Evolutionary conservation across 345 rosid species (phyloP).

Genomic region (Euphorbia lathyris): DNA sequence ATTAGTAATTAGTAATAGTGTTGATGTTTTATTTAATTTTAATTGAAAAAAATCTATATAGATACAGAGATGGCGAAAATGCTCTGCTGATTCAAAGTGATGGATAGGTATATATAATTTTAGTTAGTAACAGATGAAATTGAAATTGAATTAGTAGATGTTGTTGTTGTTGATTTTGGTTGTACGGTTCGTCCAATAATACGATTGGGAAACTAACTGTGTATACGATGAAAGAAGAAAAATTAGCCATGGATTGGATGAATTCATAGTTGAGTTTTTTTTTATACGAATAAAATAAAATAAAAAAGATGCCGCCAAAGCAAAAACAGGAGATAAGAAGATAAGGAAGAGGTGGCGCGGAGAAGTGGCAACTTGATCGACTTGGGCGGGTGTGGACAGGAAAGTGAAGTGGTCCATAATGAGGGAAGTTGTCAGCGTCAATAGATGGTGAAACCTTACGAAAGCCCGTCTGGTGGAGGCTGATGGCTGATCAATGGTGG

Average conservation of each 20-base stretch:
- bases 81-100: no score
- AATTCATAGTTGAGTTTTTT: no score
- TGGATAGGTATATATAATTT: no score
- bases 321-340: slow-evolving; percentile 29
- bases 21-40: not conserved
- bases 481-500: slow-evolving; percentile 33
- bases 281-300: not conserved
- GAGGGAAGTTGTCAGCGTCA: slow-evolving; percentile 33
- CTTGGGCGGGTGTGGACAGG: slow-evolving; percentile 31
- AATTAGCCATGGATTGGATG: no score
- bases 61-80: not conserved
- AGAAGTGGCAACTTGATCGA: slow-evolving; percentile 19
- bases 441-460: slow-evolving; percentile 33
- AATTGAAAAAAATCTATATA: no score
- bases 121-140: no score
- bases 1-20: not conserved
- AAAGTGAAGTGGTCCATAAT: slow-evolving; percentile 23
- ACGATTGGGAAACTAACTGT: no score
- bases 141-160: no score
- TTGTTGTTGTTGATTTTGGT: no score
- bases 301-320: not conserved
- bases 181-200: no score
- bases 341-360: slow-evolving; percentile 24
- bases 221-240: no score
- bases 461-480: slow-evolving; percentile 27